These are phyloP conservation scores for Elasticomyces elasticus DNA, from an alignment of 495 filamentous ascomycete species.

Conservation along the genomic window DNA sequence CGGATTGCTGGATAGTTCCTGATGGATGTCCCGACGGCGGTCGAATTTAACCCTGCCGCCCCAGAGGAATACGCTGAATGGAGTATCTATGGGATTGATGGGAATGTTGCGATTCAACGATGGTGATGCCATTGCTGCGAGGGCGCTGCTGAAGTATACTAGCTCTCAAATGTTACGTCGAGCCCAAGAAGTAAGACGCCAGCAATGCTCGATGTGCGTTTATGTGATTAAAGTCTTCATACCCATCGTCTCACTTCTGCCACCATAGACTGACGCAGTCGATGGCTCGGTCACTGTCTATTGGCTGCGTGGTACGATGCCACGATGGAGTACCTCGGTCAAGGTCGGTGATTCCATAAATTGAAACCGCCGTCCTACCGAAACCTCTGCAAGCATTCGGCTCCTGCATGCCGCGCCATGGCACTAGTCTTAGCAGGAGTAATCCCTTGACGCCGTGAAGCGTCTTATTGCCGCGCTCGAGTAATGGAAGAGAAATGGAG, in stretches of 20 bases:
- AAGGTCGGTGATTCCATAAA: background rate
- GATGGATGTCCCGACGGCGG: slow-evolving; percentile 5
- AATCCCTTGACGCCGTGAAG: background rate
- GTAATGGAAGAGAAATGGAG: too few relatives aligned
- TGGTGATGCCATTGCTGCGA: background rate
- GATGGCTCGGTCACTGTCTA: too few relatives aligned
- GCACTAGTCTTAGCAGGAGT: too few relatives aligned
- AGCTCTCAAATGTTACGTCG: too few relatives aligned
- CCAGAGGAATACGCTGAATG: slow-evolving; percentile 14
- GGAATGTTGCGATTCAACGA: slow-evolving; percentile 3
- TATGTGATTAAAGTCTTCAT: too few relatives aligned
- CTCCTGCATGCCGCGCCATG: background rate
- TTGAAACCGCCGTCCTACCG: background rate
- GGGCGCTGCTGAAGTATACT: too few relatives aligned
- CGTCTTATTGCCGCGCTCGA: background rate
- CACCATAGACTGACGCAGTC: too few relatives aligned
- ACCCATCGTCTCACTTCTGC: too few relatives aligned
- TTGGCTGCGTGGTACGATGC: too few relatives aligned
- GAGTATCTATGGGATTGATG: slow-evolving; percentile 1
- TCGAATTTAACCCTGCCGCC: slow-evolving; percentile 8
- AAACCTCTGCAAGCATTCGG: background rate
- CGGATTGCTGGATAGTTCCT: slow-evolving; percentile 5
- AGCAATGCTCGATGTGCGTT: too few relatives aligned
- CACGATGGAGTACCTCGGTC: too few relatives aligned
- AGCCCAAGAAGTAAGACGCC: too few relatives aligned